phyloP scores from a whole-genome alignment of 2,329 filamentous ascomycete genomes.

The Neofusicoccum parvum region DNA sequence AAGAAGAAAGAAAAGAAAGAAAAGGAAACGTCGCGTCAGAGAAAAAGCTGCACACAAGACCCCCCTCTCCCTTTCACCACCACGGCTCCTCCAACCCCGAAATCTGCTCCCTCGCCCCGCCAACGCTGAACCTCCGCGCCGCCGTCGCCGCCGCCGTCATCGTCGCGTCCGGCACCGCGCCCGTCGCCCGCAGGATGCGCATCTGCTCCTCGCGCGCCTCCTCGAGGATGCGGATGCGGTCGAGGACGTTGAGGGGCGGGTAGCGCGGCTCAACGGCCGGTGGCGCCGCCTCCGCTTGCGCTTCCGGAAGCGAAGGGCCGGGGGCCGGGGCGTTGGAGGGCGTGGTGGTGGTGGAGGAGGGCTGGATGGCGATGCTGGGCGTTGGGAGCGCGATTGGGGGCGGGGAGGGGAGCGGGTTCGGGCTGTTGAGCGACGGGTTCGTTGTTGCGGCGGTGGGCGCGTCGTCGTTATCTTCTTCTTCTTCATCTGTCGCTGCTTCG shows the following conservation, averaged over 20 bases:
- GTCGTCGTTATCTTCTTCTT: not conserved
- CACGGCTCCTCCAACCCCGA: slow-evolving; percentile 6
- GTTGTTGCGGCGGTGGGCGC: too few species aligned
- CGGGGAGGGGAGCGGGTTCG: not conserved
- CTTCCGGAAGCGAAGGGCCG: too few species aligned
- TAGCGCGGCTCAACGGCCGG: not conserved
- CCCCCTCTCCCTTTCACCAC: not conserved
- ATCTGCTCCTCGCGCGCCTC: slow-evolving; percentile 5
- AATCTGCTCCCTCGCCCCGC: slow-evolving; percentile 11
- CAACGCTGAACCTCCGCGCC: not conserved
- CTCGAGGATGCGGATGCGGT: slow-evolving; percentile 9
- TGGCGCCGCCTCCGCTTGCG: not conserved
- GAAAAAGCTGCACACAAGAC: too few species aligned
- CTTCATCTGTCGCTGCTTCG: not conserved
- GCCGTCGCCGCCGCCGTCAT: not conserved
- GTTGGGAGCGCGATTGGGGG: not conserved
- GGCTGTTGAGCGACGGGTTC: not conserved
- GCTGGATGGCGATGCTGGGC: not conserved
- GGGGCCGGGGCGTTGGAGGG: too few species aligned
- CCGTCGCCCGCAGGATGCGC: not conserved
- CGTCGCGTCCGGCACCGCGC: not conserved
- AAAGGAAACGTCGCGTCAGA: not conserved
- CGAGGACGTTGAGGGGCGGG: slow-evolving; percentile 1
- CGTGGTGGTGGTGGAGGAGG: not conserved
- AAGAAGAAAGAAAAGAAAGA: not conserved